phyloP scores from a whole-genome alignment of 345 rosid genomes.

The Bruguiera parviflora region DNA sequence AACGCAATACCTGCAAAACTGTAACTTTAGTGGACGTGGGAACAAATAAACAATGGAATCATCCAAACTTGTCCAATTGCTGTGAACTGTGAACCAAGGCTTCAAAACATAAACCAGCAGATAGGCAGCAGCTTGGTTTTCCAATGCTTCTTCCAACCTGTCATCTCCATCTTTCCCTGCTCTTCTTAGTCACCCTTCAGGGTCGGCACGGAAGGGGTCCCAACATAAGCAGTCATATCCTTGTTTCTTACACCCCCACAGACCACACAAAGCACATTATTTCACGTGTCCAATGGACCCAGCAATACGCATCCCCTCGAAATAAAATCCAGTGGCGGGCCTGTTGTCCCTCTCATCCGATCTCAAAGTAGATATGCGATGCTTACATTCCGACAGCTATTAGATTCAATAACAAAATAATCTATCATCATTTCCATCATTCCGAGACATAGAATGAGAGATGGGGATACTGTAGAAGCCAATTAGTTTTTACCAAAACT shows the following conservation, averaged over 20 bases:
- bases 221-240: constrained; percentile 35
- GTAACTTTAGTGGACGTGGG: constrained; percentile 4
- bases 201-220: constrained; percentile 38
- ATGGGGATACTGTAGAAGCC: constrained; percentile 25
- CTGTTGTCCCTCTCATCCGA: constrained; percentile 42
- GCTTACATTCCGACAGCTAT: constrained; percentile 41
- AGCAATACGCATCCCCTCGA: constrained; percentile 27
- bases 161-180: constrained; percentile 31
- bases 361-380: constrained; percentile 44
- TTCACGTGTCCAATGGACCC: constrained; percentile 42
- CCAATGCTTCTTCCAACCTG: constrained; percentile 31
- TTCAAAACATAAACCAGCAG: constrained; percentile 31
- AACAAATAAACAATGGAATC: constrained; percentile 36
- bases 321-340: constrained; percentile 37
- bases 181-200: constrained; percentile 12
- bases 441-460: constrained; percentile 29
- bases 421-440: constrained; percentile 27
- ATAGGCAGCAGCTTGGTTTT: constrained; percentile 27
- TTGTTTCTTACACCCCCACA: constrained; percentile 12
- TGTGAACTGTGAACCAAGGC: constrained; percentile 24
- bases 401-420: constrained; percentile 26
- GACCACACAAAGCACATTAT: constrained; percentile 33
- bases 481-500: constrained; percentile 21
- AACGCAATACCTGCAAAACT: constrained; percentile 24
- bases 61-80: constrained; percentile 30